Evolutionary conservation across 176 grass and related monocot species (phyloP).

Genomic region (Juncus inflexus): DNA sequence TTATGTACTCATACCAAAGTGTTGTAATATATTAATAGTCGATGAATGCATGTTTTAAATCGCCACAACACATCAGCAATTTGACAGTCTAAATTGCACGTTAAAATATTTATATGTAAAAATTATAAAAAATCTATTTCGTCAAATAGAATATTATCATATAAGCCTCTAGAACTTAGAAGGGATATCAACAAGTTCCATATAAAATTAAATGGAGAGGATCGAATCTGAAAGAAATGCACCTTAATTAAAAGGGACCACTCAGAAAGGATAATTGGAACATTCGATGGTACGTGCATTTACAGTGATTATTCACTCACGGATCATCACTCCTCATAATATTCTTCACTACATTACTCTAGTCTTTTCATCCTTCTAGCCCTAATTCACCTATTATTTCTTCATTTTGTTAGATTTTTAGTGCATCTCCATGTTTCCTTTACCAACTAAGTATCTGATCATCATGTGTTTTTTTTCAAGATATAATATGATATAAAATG

Average conservation of each 20-base stretch:
- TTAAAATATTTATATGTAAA: no score
- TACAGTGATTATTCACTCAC: slow-evolving; percentile 23
- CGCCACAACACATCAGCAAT: no score
- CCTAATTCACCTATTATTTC: no score
- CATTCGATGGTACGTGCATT: slow-evolving; percentile 10
- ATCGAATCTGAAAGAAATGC: slow-evolving; percentile 9
- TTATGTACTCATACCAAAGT: no score
- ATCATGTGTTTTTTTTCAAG: background rate
- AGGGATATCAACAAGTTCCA: background rate
- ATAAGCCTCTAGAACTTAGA: no score
- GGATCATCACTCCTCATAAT: slow-evolving; percentile 20
- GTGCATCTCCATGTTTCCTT: no score
- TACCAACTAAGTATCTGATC: background rate
- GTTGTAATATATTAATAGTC: no score
- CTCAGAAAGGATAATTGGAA: slow-evolving; percentile 12
- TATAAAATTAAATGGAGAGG: slow-evolving; percentile 13
- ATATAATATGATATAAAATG: background rate
- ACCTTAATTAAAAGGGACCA: background rate
- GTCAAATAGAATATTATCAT: no score
- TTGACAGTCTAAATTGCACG: no score
- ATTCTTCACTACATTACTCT: background rate
- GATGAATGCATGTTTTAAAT: no score
- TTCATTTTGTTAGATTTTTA: no score
- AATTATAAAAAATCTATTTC: no score
- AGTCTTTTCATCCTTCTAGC: background rate